A percentile compares a stretch with the other conserved stretches of the same genome.
These are phyloP conservation scores for Flaveria floridana DNA, from an alignment of 140 eudicot species.

Conservation along the genomic window DNA sequence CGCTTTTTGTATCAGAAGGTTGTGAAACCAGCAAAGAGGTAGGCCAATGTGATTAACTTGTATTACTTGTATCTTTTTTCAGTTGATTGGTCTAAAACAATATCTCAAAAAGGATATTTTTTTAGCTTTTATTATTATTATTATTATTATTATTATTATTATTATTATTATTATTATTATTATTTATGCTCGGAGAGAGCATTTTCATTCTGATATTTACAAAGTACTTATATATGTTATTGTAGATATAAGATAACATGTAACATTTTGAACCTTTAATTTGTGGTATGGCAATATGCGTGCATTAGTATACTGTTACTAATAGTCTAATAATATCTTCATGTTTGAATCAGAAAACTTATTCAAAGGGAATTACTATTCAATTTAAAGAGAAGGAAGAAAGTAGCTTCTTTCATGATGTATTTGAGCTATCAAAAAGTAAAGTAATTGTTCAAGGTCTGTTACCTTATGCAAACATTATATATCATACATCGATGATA, in stretches of 20 bases:
- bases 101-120: background rate
- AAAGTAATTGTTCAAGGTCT: constrained; percentile 59
- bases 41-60: background rate
- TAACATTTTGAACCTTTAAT: background rate
- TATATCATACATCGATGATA: background rate
- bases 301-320: constrained; percentile 10
- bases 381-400: constrained; percentile 82
- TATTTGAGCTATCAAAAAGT: constrained; percentile 83
- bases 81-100: background rate
- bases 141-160: background rate
- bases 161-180: background rate
- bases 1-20: constrained; percentile 49
- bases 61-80: background rate
- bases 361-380: constrained; percentile 71
- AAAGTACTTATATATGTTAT: background rate
- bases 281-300: constrained; percentile 13
- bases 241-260: background rate
- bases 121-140: background rate
- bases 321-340: constrained; percentile 34
- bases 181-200: constrained; percentile 3
- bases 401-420: constrained; percentile 73
- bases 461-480: constrained; percentile 16
- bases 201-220: background rate
- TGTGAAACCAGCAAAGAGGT: constrained; percentile 57
- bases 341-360: constrained; percentile 59